Conservation (phyloP, 2,329 filamentous ascomycete species). For the Hymenoscyphus repandus region DNA sequence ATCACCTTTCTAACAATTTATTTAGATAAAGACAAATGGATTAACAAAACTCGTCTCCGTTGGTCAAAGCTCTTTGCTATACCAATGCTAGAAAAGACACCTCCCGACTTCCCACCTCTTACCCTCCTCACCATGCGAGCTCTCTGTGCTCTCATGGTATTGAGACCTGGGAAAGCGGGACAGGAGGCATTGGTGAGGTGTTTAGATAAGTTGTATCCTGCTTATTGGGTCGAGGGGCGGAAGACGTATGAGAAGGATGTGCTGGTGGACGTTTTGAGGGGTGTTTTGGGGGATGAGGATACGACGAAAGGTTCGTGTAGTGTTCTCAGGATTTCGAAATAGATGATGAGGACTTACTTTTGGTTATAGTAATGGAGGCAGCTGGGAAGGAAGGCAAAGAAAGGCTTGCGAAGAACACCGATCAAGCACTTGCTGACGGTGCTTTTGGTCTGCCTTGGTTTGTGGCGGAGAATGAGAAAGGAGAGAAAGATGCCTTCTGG, state of each 20-base stretch:
- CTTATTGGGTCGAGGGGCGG: conserved; percentile 22
- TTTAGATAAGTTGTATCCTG: conserved; percentile 22
- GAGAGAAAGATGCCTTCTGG: conserved; percentile 51
- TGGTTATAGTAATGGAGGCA: conserved; percentile 17
- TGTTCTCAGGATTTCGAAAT: background rate
- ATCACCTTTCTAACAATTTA: background rate
- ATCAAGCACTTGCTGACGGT: conserved; percentile 45
- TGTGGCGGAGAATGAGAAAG: conserved; percentile 47
- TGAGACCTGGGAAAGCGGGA: conserved; percentile 15
- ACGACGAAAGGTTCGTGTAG: conserved; percentile 36
- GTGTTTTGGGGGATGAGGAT: conserved; percentile 40
- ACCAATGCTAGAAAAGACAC: conserved; percentile 41
- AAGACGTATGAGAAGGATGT: conserved; percentile 21
- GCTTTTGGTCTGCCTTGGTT: conserved; percentile 60
- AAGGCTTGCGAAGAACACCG: conserved; percentile 42
- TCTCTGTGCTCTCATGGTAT: conserved; percentile 39
- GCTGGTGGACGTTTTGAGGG: conserved; percentile 34
- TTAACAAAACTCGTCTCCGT: conserved; percentile 45
- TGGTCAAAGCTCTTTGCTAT: conserved; percentile 49
- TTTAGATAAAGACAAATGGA: conserved; percentile 55
- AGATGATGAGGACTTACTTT: background rate
- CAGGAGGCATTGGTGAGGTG: conserved; percentile 14
- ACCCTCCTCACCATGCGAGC: conserved; percentile 48
- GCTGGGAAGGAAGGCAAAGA: conserved; percentile 24
- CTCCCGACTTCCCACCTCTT: conserved; percentile 47